These are phyloP conservation scores for Entrophospora sp. DNA, from an alignment of 192 early-diverging fungal genomes.

Conservation along the genomic window DNA sequence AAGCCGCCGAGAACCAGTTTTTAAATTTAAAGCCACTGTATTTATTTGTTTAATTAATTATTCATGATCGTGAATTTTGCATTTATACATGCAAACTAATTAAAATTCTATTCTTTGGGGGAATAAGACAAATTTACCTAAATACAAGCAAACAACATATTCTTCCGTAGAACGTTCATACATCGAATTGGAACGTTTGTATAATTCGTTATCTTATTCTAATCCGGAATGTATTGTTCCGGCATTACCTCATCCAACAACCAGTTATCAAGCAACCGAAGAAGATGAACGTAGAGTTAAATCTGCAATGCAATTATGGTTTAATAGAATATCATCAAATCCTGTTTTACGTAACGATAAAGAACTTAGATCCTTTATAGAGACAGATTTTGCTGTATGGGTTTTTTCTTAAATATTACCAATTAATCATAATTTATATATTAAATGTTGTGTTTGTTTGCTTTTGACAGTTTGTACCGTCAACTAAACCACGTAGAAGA, in stretches of 20 bases:
- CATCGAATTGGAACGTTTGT: slow-evolving; percentile 31
- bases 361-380: slow-evolving; percentile 37
- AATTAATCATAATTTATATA: not conserved
- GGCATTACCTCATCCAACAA: slow-evolving; percentile 28
- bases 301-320: slow-evolving; percentile 27
- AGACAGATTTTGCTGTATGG: slow-evolving; percentile 34
- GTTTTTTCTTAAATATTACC: not conserved
- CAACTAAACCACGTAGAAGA: slow-evolving; percentile 29
- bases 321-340: slow-evolving; percentile 29
- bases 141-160: slow-evolving; percentile 31
- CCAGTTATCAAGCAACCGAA: slow-evolving; percentile 26
- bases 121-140: slow-evolving; percentile 35
- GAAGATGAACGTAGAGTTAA: slow-evolving; percentile 20
- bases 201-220: slow-evolving; percentile 27
- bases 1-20: slow-evolving; percentile 14
- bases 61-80: too few relatives aligned
- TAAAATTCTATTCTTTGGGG: too few relatives aligned
- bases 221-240: slow-evolving; percentile 37
- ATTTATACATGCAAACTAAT: too few relatives aligned
- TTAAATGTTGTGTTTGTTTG: not conserved
- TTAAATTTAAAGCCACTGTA: slow-evolving; percentile 18
- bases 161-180: slow-evolving; percentile 29
- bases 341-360: slow-evolving; percentile 33
- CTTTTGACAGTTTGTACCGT: slow-evolving; percentile 26
- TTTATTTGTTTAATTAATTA: not conserved